Percentiles rank a stretch among this genome's conserved stretches.
Evolutionary conservation across 768 basidiomycete genomes (phyloP).

Genomic region (Podaxis sp.): DNA sequence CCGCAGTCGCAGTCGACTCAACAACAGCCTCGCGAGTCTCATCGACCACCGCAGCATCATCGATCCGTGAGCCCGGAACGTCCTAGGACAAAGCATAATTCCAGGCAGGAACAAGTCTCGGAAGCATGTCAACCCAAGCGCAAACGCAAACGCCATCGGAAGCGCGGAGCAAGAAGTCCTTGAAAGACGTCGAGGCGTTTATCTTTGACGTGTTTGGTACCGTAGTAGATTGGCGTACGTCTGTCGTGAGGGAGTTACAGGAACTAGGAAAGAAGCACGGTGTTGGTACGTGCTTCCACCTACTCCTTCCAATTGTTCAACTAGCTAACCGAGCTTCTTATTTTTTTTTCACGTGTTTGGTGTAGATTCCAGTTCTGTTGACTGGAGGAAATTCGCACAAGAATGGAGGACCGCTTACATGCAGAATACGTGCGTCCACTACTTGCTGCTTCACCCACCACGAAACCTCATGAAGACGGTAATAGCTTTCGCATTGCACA

Average conservation of each 20-base stretch:
- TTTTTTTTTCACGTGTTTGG: background rate
- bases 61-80: background rate
- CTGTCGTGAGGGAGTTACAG: slow-evolving; percentile 32
- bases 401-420: slow-evolving; percentile 60
- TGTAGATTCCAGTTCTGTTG: slow-evolving; percentile 12
- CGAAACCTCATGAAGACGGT: background rate
- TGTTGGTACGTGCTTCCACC: slow-evolving; percentile 22
- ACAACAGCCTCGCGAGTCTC: background rate
- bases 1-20: background rate
- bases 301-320: background rate
- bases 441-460: background rate
- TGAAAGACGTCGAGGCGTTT: slow-evolving; percentile 38
- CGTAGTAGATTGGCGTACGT: slow-evolving; percentile 45
- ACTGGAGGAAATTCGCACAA: slow-evolving; percentile 51
- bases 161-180: background rate
- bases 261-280: slow-evolving; percentile 28
- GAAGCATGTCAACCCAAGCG: background rate
- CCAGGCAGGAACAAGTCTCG: background rate
- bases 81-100: background rate
- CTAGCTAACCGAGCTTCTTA: background rate
- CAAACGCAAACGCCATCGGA: slow-evolving; percentile 5
- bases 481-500: slow-evolving; percentile 42
- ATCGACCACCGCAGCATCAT: background rate
- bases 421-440: slow-evolving; percentile 39
- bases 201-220: slow-evolving; percentile 55